Conservation (phyloP, 1,139 yeast genomes). For the Chernovozyma sophiae-reginae region DNA sequence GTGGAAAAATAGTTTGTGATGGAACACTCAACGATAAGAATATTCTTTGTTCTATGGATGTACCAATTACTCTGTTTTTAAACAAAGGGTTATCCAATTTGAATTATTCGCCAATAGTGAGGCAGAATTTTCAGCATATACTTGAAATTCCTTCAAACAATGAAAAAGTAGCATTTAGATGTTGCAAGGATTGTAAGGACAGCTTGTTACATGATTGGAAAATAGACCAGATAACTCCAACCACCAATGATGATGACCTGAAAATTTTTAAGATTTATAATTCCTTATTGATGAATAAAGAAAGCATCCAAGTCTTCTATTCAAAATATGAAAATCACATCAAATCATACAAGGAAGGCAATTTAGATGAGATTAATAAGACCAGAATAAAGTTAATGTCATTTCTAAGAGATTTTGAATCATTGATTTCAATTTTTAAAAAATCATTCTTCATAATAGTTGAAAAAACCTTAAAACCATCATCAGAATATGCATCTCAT, state of each 20-base stretch:
- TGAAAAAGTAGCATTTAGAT: conserved; percentile 27
- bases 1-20: conserved; percentile 83
- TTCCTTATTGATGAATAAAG: conserved; percentile 13
- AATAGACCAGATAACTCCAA: conserved; percentile 21
- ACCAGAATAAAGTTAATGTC: conserved; percentile 26
- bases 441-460: conserved; percentile 15
- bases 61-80: conserved; percentile 52
- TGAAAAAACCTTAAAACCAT: not conserved
- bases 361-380: conserved; percentile 15
- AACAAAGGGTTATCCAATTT: conserved; percentile 31
- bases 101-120: conserved; percentile 32
- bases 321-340: conserved; percentile 24
- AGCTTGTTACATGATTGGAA: conserved; percentile 55
- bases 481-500: not conserved
- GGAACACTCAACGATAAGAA: conserved; percentile 23
- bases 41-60: conserved; percentile 60
- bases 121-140: conserved; percentile 15
- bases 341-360: conserved; percentile 9
- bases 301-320: conserved; percentile 28
- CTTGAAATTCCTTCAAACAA: conserved; percentile 10
- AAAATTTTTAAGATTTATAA: conserved; percentile 2
- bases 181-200: conserved; percentile 69
- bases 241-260: conserved; percentile 1
- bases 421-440: conserved; percentile 22
- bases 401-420: conserved; percentile 34